Evolutionary conservation across 2,329 filamentous ascomycete genomes (phyloP), one percentile per base, ranked within the genome.

Genomic region (Claviceps humidiphila): DNA sequence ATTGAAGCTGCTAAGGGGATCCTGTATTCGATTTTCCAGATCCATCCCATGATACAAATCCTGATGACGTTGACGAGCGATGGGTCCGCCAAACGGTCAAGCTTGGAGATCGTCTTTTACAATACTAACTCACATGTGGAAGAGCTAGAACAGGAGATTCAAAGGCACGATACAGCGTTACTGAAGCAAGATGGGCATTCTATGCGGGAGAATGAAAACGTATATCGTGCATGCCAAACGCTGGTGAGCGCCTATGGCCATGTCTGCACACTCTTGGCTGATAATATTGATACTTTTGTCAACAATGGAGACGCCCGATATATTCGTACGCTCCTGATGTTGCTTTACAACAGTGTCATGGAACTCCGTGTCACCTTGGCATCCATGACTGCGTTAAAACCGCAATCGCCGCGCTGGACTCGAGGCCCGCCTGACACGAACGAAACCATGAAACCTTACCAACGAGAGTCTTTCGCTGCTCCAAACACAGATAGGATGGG

Each of bases 281-380:
- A 74, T 51, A 82, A 84, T 57, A 78, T 83, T 54, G 78, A 84
- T 60, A 75, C 76, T 1, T 79, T 85, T 60, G 73, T 84, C 52
- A 74, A 81, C 58, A 82, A 83, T 53, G 79, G 78, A 55, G 81
- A 84, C 58, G 79, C 81, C 22, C 75, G 81, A 55, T 84, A 84
- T 61, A 81, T 84, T 60, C 78, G 81, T 47, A 81, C 79, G 3
- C 72, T 84, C 58, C 66, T 84, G 59, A 73, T 82, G 64, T 72
- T 80, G 57, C 70, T 84, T 5, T 84, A 82, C 63, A 82, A 83
- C 58, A 83, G 81, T 64, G 78, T 83, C 54, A 83, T 81, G 74
- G 81, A 84, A 63, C 72, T 84, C 50, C 76, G 80, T 7, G 77
- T 78, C 3, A 80, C 78, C 0, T 66, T 75, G 13, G 66, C 69